phyloP scores from a whole-genome alignment of 257 asterid genomes.

The Ehretia macrophylla region DNA sequence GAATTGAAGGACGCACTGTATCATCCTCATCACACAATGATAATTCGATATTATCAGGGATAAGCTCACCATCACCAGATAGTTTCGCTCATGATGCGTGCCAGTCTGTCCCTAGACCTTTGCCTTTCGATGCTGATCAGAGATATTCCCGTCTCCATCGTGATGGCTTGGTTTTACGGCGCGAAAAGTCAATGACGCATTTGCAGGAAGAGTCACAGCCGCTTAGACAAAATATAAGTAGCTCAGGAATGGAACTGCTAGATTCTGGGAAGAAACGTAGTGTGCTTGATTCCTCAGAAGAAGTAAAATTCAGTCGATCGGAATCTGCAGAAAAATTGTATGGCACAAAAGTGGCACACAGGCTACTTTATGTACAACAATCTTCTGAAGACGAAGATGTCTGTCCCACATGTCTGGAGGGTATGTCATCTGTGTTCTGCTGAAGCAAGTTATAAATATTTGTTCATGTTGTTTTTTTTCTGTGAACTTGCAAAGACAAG shows the following conservation, averaged over 20 bases:
- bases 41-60: conserved; percentile 35
- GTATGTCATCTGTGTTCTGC: background rate
- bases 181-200: conserved; percentile 45
- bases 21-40: conserved; percentile 46
- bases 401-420: conserved; percentile 19
- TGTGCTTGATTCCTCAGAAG: conserved; percentile 1
- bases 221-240: conserved; percentile 6
- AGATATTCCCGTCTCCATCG: conserved; percentile 51
- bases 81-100: conserved; percentile 50
- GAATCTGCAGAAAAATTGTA: conserved; percentile 1
- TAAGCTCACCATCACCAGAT: conserved; percentile 31
- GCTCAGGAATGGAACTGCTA: conserved; percentile 3
- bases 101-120: conserved; percentile 65
- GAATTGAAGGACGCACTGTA: conserved; percentile 45
- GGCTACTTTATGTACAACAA: conserved; percentile 9
- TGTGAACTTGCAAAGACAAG: background rate
- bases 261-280: conserved; percentile 11
- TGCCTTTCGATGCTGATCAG: conserved; percentile 62
- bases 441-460: background rate
- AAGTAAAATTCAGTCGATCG: background rate
- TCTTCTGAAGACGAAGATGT: conserved; percentile 18
- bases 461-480: background rate
- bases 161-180: conserved; percentile 55
- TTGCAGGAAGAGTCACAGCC: conserved; percentile 8
- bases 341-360: background rate